Base-by-base conservation (phyloP, 176 grass and related monocot genomes). In the Miscanthus lutarioriparius region DNA sequence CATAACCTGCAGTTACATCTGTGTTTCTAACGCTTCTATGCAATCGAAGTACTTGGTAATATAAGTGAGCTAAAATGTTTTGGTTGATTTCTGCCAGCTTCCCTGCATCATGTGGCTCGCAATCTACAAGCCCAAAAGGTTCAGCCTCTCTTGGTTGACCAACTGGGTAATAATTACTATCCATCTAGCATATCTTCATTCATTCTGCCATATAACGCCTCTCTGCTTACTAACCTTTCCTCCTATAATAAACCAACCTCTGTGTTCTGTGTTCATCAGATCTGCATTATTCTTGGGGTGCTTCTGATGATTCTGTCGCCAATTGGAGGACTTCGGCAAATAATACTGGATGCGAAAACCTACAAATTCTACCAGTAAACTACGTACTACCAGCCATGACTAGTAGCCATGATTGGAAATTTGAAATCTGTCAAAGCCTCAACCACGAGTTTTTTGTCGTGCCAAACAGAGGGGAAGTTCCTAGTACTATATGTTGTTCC, bases 101-200 rank as follows among this genome's bases (percentile, higher is more conserved):
- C 95, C 95, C 4, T 98, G 95, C 76, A 65, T 95, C 37, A 95
- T 98, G 87, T 98, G 95, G 95, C 85, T 98, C 1, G 77, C 83
- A 37, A 93, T 98, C 76, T 93, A 91, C 89, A 97, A 97, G 82
- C 95, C 95, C 23, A 95, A 10, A 80, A 81, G 79, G 83, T 94
- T 82, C 77, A 93, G 95, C 47, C 85, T 98, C 27, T 95, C 95
- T 30, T 98, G 95, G 95, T 37, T 82, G 69, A 44, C 81, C 25
- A 98, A 98, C 84, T 98, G 92, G 95, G 95, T 98, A 95, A 79
- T 44, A 33, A 66, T n/a, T 48, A 40, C 26, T 17, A 12, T 27
- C 32, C 8, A 59, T 14, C 10, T 2, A 41, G 33, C 37, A 12
- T 10, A 27, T 44, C 73, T n/a, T 0, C 23, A 28, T 33, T 54